Conservation (phyloP, 2,329 filamentous ascomycete genomes). For the Coniosporium tulheliwenetii region DNA sequence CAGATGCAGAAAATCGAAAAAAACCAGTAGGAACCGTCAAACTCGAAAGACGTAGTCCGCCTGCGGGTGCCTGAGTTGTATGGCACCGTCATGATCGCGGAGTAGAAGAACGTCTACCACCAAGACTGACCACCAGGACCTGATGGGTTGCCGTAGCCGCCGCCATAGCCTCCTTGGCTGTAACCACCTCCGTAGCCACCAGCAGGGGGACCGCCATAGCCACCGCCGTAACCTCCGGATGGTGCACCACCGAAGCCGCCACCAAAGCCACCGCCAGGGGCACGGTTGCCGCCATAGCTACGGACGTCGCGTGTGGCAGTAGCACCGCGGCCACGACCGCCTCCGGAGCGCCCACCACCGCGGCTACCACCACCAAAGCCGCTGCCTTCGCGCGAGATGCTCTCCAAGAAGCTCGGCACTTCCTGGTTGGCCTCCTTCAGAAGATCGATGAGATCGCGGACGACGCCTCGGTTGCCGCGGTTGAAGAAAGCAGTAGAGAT, state of each 20-base stretch:
- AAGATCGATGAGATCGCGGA: slow-evolving; percentile 90
- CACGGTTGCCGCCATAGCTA: slow-evolving; percentile 41
- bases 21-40: slow-evolving; percentile 1
- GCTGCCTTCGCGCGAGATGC: slow-evolving; percentile 85
- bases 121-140: slow-evolving; percentile 49
- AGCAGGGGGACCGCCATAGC: slow-evolving; percentile 11
- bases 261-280: slow-evolving; percentile 24
- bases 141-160: slow-evolving; percentile 50
- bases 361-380: slow-evolving; percentile 58
- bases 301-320: slow-evolving; percentile 77
- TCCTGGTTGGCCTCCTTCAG: slow-evolving; percentile 99
- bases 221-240: slow-evolving; percentile 28
- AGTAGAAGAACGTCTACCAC: slow-evolving; percentile 34
- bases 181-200: slow-evolving; percentile 27
- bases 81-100: slow-evolving; percentile 1
- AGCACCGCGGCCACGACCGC: slow-evolving; percentile 57
- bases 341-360: slow-evolving; percentile 43
- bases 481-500: slow-evolving; percentile 99
- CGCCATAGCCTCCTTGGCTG: slow-evolving; percentile 32
- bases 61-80: slow-evolving; percentile 1
- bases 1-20: slow-evolving; percentile 11
- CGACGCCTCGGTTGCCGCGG: slow-evolving; percentile 95
- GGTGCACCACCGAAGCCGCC: slow-evolving; percentile 18
- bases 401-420: slow-evolving; percentile 85
- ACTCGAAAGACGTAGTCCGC: background rate